Percentiles rank a stretch among this genome's conserved stretches.
phyloP scores from a whole-genome alignment of 1,284 basidiomycete species.

The Ceratobasidium sp. region DNA sequence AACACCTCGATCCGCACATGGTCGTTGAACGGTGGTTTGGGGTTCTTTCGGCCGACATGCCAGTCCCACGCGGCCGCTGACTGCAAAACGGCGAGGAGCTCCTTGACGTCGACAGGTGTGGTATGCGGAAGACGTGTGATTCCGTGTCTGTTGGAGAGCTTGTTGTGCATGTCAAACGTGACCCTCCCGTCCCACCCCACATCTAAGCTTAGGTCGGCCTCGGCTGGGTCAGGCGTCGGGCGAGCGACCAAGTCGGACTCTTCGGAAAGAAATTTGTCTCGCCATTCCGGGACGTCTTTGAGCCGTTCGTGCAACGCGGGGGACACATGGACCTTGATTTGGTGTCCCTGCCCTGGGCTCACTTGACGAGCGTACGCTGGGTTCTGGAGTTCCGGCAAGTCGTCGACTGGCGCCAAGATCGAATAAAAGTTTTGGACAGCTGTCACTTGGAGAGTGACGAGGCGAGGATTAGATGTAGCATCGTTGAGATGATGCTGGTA shows the following conservation, averaged over 20 bases:
- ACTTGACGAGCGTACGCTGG: background rate
- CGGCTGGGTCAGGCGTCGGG: background rate
- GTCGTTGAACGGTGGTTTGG: background rate
- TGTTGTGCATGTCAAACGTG: constrained; percentile 16
- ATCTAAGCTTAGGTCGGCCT: constrained; percentile 15
- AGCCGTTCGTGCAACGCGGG: background rate
- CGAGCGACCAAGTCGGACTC: background rate
- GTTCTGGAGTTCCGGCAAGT: background rate
- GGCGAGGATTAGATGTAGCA: constrained; percentile 49
- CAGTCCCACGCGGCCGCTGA: constrained; percentile 25
- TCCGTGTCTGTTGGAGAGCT: background rate
- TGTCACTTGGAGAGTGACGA: background rate
- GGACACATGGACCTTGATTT: background rate
- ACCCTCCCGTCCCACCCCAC: background rate
- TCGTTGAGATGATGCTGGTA: constrained; percentile 65
- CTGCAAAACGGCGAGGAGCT: background rate
- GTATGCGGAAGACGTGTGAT: constrained; percentile 9
- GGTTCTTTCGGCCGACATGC: constrained; percentile 13
- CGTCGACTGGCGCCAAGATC: background rate
- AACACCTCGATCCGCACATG: constrained; percentile 15
- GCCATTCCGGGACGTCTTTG: background rate
- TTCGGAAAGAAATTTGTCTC: background rate
- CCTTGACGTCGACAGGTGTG: background rate
- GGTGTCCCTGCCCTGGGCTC: background rate
- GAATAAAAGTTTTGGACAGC: background rate